Base-by-base conservation (phyloP, 495 filamentous ascomycete genomes). In the Penicillium argentinense region DNA sequence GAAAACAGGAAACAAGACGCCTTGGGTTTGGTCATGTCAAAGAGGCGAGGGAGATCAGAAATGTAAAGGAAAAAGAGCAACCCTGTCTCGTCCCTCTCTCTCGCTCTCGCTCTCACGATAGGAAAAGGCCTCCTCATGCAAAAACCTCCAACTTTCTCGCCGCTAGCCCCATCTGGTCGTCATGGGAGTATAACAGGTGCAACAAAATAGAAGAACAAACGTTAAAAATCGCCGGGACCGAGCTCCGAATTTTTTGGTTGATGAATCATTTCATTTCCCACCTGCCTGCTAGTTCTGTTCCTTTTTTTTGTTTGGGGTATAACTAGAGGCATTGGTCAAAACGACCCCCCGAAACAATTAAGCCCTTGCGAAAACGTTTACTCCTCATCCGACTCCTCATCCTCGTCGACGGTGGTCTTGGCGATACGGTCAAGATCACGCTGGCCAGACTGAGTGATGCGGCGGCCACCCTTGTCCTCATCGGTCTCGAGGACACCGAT, bases 401-500 rank as follows among this genome's bases (percentile, higher is more conserved):
- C 72, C 64, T 76, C 73, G 48, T 74, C 73, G 53, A 74, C 70
- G 62, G 73, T 76, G 64, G 73, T 74, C 69, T 73, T 74, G 63
- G 73, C 73, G 54, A 76, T 76, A 87, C 93, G 91, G 79, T 97
- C 93, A 77, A 98, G 80, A 91, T 98, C 93, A 72, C 93, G 88
- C 81, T 97, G 93, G 56, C 93, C 93, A 64, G 81, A 80, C 79
- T 97, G 90, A 60, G 93, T 96, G 72, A 97, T 97, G 60, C 93
- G 82, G 60, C 93, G 86, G 59, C 93, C 93, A 76, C 93, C 93
- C 81, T 92, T 93, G 42, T 96, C 92, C 82, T 95, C 91, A 67
- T 97, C 89, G 65, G 82, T 71, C 86, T 98, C 93, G 42, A 98
- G 76, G 59, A 98, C 89, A 71, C 91, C 91, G 69, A 98, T 97